Conservation (phyloP, 2,329 filamentous ascomycete genomes). For the Trichophyton schoenleinii region DNA sequence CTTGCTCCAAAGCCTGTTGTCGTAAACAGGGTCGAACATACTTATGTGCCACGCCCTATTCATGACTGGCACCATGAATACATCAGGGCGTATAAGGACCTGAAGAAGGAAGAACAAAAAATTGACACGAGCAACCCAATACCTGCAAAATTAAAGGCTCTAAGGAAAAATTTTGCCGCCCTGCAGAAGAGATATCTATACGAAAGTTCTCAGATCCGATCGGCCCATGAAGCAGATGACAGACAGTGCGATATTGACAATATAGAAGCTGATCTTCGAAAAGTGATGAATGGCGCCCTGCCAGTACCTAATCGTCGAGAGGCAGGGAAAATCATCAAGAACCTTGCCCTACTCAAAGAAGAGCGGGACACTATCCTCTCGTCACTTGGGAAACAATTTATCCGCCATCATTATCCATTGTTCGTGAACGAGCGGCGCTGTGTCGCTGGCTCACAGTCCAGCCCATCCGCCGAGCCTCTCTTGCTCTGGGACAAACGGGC, state of each 20-base stretch:
- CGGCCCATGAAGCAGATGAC: slow-evolving; percentile 10
- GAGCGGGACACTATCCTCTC: background rate
- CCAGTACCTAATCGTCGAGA: background rate
- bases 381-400: background rate
- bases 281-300: background rate
- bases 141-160: background rate
- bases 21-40: slow-evolving; percentile 10
- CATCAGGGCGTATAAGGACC: slow-evolving; percentile 15
- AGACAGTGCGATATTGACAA: slow-evolving; percentile 20
- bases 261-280: slow-evolving; percentile 9
- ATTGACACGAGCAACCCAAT: background rate
- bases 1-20: slow-evolving; percentile 17
- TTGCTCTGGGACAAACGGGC: slow-evolving; percentile 58
- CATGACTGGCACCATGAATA: slow-evolving; percentile 32
- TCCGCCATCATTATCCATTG: background rate
- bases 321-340: background rate
- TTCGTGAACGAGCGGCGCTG: background rate
- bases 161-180: slow-evolving; percentile 9
- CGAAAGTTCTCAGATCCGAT: slow-evolving; percentile 18
- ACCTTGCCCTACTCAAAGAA: background rate
- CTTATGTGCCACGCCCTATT: slow-evolving; percentile 27
- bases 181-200: slow-evolving; percentile 15
- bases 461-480: slow-evolving; percentile 32
- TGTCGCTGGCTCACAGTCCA: background rate
- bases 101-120: slow-evolving; percentile 8